Percentiles rank a stretch among this genome's conserved stretches.
These are phyloP conservation scores for Tephrocybe sp. DNA, from an alignment of 768 basidiomycete genomes.

Conservation along the genomic window DNA sequence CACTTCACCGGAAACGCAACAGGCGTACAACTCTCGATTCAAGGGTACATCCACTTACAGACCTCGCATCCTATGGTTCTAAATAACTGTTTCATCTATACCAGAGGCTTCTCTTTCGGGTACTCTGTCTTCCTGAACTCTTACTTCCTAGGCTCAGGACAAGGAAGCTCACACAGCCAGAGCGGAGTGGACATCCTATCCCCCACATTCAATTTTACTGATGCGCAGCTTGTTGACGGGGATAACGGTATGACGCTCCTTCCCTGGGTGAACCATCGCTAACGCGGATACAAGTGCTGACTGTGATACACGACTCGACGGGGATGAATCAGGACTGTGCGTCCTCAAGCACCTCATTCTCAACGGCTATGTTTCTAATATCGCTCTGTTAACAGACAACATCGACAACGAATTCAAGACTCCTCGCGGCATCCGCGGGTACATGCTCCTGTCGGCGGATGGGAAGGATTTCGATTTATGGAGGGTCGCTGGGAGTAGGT, in stretches of 20 bases:
- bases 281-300: slow-evolving; percentile 23
- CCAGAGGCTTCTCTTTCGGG: slow-evolving; percentile 43
- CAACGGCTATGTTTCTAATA: too few relatives aligned
- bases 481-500: slow-evolving; percentile 41
- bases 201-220: slow-evolving; percentile 33
- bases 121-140: slow-evolving; percentile 45
- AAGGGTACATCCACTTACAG: slow-evolving; percentile 27
- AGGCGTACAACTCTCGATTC: slow-evolving; percentile 38
- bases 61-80: background rate
- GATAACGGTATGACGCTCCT: slow-evolving; percentile 24
- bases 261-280: background rate
- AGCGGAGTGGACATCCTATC: slow-evolving; percentile 32
- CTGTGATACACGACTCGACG: slow-evolving; percentile 35
- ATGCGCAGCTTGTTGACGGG: slow-evolving; percentile 26
- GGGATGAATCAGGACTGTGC: slow-evolving; percentile 38
- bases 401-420: slow-evolving; percentile 48
- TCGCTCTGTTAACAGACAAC: slow-evolving; percentile 24
- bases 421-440: slow-evolving; percentile 69
- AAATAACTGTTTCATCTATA: background rate
- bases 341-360: background rate
- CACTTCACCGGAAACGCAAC: slow-evolving; percentile 43
- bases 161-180: slow-evolving; percentile 35
- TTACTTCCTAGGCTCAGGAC: slow-evolving; percentile 40
- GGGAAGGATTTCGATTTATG: slow-evolving; percentile 33
- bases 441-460: slow-evolving; percentile 41